Percentiles rank a stretch among this genome's conserved stretches.
Conservation (phyloP, 176 grass and related monocot genomes). For the Dendrocalamus sinicus region DNA sequence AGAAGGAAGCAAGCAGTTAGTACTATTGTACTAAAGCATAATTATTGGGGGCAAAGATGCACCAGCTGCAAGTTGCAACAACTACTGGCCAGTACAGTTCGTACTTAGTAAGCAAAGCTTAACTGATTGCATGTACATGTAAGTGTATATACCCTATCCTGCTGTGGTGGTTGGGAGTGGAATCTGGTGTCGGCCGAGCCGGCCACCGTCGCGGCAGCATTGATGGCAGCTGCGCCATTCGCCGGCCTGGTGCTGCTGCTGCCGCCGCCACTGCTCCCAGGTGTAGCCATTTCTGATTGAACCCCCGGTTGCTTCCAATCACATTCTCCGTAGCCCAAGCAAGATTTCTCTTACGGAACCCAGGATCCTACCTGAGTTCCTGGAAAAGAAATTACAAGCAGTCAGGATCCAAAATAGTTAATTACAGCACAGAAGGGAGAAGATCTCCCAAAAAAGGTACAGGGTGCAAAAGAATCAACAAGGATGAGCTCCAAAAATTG, state of each 20-base stretch:
- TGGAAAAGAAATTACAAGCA: conserved; percentile 20
- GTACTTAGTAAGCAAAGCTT: conserved; percentile 50
- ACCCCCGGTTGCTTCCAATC: conserved; percentile 29
- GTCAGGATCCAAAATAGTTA: conserved; percentile 42
- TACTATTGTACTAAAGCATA: conserved; percentile 36
- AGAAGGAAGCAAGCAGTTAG: conserved; percentile 23
- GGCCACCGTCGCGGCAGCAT: conserved; percentile 60
- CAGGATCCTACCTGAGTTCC: conserved; percentile 32
- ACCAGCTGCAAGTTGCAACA: conserved; percentile 41
- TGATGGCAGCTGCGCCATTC: conserved; percentile 64
- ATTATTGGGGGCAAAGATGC: conserved; percentile 46
- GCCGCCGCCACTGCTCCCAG: conserved; percentile 47
- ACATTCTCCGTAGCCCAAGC: conserved; percentile 34
- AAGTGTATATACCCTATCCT: conserved; percentile 62
- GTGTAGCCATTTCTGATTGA: conserved; percentile 44
- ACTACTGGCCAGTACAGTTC: conserved; percentile 48
- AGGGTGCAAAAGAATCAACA: background rate
- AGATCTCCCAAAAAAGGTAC: conserved; percentile 20
- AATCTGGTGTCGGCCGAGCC: conserved; percentile 63
- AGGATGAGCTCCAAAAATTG: background rate
- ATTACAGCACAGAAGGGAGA: background rate
- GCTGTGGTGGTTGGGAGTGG: conserved; percentile 55
- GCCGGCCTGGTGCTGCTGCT: conserved; percentile 41
- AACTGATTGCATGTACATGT: conserved; percentile 29
- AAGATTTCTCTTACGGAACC: conserved; percentile 41